A percentile compares a stretch with the other conserved stretches of the same genome.
These are phyloP conservation scores for Cyanidium caldarium DNA, from an alignment of 23 red algal genomes.

Conservation along the genomic window DNA sequence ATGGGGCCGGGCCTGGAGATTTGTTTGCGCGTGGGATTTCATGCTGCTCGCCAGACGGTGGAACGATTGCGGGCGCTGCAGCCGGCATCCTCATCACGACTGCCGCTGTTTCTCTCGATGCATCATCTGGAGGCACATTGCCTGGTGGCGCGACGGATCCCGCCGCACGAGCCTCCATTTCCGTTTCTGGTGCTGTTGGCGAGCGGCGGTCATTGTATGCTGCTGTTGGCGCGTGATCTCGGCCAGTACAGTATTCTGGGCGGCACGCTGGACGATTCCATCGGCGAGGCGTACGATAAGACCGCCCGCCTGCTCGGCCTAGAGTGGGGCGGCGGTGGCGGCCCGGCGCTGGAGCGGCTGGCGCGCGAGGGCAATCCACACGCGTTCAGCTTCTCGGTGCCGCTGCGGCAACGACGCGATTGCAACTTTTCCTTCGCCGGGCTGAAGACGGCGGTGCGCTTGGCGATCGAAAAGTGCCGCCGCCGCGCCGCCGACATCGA, in stretches of 20 bases:
- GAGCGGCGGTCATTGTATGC: slow-evolving; percentile 87
- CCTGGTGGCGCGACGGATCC: slow-evolving; percentile 35
- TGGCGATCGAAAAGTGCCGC: slow-evolving; percentile 31
- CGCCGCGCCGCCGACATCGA: not conserved
- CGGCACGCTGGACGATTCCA: slow-evolving; percentile 83
- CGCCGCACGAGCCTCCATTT: slow-evolving; percentile 1
- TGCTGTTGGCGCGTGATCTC: slow-evolving; percentile 46
- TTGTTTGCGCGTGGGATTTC: slow-evolving; percentile 80
- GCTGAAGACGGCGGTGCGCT: slow-evolving; percentile 68
- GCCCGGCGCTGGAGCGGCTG: slow-evolving; percentile 60
- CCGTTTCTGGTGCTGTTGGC: slow-evolving; percentile 77
- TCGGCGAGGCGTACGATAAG: slow-evolving; percentile 95
- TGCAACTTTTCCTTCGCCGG: slow-evolving; percentile 97
- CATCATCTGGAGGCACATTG: slow-evolving; percentile 94
- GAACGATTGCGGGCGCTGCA: not conserved
- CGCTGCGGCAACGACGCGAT: slow-evolving; percentile 41
- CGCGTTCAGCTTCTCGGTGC: slow-evolving; percentile 61
- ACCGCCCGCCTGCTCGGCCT: slow-evolving; percentile 66
- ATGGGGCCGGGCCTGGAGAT: slow-evolving; percentile 95
- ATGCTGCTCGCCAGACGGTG: slow-evolving; percentile 18
- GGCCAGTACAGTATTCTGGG: slow-evolving; percentile 73
- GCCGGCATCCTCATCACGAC: not conserved
- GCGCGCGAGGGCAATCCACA: slow-evolving; percentile 40
- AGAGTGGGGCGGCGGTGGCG: slow-evolving; percentile 49
- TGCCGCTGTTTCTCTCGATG: slow-evolving; percentile 51